Conservation (phyloP, 1,284 basidiomycete species). For the Tilletiaria anomala region DNA sequence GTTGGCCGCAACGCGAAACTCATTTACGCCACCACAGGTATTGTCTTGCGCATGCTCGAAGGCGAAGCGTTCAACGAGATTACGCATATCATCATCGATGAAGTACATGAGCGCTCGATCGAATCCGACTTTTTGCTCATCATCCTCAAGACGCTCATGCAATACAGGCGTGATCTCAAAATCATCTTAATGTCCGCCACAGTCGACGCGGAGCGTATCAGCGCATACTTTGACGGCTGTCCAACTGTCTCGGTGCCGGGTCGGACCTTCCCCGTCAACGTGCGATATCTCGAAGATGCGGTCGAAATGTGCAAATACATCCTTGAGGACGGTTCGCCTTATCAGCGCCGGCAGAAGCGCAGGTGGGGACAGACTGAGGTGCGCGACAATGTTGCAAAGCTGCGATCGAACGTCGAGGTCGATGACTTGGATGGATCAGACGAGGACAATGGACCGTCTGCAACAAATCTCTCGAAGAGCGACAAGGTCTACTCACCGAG, state of each 20-base stretch:
- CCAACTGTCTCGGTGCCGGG: conserved; percentile 68
- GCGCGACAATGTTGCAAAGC: conserved; percentile 47
- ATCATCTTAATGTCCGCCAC: conserved; percentile 97
- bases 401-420: conserved; percentile 45
- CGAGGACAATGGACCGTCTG: conserved; percentile 37
- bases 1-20: conserved; percentile 23
- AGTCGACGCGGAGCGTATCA: conserved; percentile 78
- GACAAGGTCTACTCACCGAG: conserved; percentile 48
- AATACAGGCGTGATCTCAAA: conserved; percentile 67
- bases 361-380: no score
- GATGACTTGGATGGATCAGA: conserved; percentile 64
- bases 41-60: conserved; percentile 92
- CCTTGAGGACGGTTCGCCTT: conserved; percentile 60
- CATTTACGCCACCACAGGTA: conserved; percentile 68
- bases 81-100: conserved; percentile 79
- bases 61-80: conserved; percentile 79
- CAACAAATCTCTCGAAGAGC: conserved; percentile 44
- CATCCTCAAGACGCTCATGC: conserved; percentile 75
- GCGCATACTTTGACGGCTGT: conserved; percentile 80
- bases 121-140: conserved; percentile 95
- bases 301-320: conserved; percentile 74
- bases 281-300: conserved; percentile 80
- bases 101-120: conserved; percentile 85
- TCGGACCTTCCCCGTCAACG: conserved; percentile 87
- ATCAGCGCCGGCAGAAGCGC: conserved; percentile 48